Evolutionary conservation across 1,284 basidiomycete species (phyloP), one percentile per base, ranked within the genome.

Genomic region (Coniferiporia sulphurascens): DNA sequence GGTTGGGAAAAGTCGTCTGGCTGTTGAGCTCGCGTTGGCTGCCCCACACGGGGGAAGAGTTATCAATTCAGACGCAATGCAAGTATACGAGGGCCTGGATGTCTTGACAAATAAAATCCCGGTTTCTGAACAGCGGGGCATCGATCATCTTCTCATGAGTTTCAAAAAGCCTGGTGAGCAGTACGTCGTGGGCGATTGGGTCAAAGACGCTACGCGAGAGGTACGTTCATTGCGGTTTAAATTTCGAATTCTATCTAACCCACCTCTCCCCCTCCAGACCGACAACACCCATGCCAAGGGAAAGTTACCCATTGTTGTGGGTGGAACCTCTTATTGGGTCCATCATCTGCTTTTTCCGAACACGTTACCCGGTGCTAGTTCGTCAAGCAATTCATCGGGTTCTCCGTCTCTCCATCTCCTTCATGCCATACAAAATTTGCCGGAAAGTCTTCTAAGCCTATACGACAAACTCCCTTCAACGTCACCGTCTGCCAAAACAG

Each of bases 51-150:
- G 44, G 8, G 87, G 86, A 13, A 81, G 87, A 67, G 81, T 98
- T 65, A 89, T 99, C 69, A 98, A 97, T 66, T 92, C 95, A 8
- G 97, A 99, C 74, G 88, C 96, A 9, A 99, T 99, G 95, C 97
- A 99, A 73, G 88, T 95, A 13, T 99, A 99, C 72, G 78, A 79
- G n/a, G 95, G 96, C 0, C 80, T 99, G 67, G 91, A 98, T 71
- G 78, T 97, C 56, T 89, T 98, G 67, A 99, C 97, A 19, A 99
- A 99, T 74, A 99, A 99, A 74, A 84, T 95, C 8, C 86, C 93
- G 0, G 64, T 74, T 13, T 75, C 79, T 34, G 95, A 99, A 72
- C 87, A 83, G 72, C 77, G 81, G 48, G 94, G 91, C 0, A 78
- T 99, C 15, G 86, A 87, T 46, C 97, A 99, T 75, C 86, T 92